Evolutionary conservation across 1,284 basidiomycete species (phyloP).

Genomic region (Peniophora sp.): DNA sequence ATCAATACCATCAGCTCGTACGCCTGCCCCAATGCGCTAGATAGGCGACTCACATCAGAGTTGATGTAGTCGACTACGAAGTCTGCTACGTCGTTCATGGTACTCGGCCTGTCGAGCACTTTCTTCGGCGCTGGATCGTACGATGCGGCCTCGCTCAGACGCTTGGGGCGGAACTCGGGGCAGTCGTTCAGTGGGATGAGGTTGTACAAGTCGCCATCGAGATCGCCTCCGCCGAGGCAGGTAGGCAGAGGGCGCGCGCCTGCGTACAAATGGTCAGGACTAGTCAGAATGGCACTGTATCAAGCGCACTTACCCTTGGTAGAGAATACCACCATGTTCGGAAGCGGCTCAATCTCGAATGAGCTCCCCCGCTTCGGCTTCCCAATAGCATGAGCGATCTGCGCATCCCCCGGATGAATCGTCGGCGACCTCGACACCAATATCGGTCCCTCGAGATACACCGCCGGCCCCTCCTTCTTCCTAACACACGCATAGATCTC

Average conservation of each 20-base stretch:
- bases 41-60: not conserved
- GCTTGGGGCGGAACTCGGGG: not conserved
- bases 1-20: conserved; percentile 10
- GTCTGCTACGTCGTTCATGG: conserved; percentile 61
- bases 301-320: conserved; percentile 30
- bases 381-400: conserved; percentile 52
- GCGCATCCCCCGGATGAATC: conserved; percentile 64
- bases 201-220: conserved; percentile 44
- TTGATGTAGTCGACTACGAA: conserved; percentile 57
- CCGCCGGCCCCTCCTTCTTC: conserved; percentile 19
- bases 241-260: conserved; percentile 52
- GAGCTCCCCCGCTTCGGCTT: conserved; percentile 39
- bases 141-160: not conserved
- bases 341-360: conserved; percentile 40
- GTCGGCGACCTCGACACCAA: conserved; percentile 57
- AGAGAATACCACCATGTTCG: conserved; percentile 55
- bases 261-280: conserved; percentile 19
- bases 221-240: conserved; percentile 56
- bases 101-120: conserved; percentile 44
- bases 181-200: conserved; percentile 26
- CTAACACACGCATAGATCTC: conserved; percentile 55
- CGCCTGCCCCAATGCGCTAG: conserved; percentile 7
- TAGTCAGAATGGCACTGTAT: not conserved
- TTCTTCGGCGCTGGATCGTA: conserved; percentile 39
- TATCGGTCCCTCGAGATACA: conserved; percentile 48